Evolutionary conservation across 2,329 filamentous ascomycete genomes (phyloP).

Genomic region (Microthyrium microscopicum): DNA sequence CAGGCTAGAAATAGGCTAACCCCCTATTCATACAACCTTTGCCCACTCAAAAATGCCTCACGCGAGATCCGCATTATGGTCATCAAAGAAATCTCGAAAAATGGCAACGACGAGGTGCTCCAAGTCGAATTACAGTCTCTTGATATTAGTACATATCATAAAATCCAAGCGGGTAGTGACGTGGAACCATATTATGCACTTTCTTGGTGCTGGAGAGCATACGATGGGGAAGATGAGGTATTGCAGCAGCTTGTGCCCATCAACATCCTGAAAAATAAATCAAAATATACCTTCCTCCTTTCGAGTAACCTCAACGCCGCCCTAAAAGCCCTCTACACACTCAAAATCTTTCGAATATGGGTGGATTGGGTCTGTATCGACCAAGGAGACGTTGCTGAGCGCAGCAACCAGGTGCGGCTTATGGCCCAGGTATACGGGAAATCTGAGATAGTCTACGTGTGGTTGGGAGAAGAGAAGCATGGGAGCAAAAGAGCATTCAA

Average conservation of each 20-base stretch:
- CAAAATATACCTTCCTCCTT: slow-evolving; percentile 2
- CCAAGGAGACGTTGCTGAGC: slow-evolving; percentile 12
- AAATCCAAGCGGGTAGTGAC: too few species aligned
- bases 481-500: slow-evolving; percentile 15
- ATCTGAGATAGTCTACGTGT: slow-evolving; percentile 17
- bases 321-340: slow-evolving; percentile 3
- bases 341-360: slow-evolving; percentile 15
- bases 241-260: slow-evolving; percentile 2
- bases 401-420: slow-evolving; percentile 19
- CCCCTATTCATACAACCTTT: too few species aligned
- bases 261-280: slow-evolving; percentile 2
- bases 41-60: too few species aligned
- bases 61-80: too few species aligned
- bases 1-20: too few species aligned
- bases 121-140: too few species aligned
- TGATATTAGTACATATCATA: too few species aligned
- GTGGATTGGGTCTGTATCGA: slow-evolving; percentile 22
- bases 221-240: neutral
- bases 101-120: too few species aligned
- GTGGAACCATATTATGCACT: slow-evolving; percentile 14
- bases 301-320: slow-evolving; percentile 6
- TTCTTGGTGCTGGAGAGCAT: slow-evolving; percentile 12
- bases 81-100: too few species aligned
- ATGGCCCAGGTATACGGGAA: slow-evolving; percentile 21
- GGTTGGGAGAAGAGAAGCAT: slow-evolving; percentile 18